Evolutionary conservation across 2,329 filamentous ascomycete genomes (phyloP).

Genomic region (Thelonectria rubi): DNA sequence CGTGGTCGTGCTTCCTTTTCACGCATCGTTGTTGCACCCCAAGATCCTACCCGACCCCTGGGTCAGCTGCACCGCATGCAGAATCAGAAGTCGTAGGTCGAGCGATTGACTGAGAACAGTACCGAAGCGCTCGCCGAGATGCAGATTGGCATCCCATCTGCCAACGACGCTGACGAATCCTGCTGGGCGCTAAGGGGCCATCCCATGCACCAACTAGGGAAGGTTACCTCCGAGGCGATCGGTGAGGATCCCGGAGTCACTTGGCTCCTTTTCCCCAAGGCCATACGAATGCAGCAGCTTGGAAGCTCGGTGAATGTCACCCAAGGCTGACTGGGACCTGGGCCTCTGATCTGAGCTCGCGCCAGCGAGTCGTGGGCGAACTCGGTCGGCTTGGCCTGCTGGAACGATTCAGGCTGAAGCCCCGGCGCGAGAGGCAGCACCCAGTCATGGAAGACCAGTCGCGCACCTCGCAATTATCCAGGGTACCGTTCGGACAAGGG

Average conservation of each 20-base stretch:
- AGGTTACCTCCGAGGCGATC: constrained; percentile 37
- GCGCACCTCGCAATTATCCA: constrained; percentile 13
- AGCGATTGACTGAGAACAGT: not conserved
- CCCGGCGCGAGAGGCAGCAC: constrained; percentile 27
- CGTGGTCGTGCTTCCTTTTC: constrained; percentile 35
- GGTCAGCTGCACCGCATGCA: constrained; percentile 30
- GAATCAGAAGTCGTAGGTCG: constrained; percentile 24
- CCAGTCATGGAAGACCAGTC: constrained; percentile 13
- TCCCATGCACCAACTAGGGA: constrained; percentile 31
- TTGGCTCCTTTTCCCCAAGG: constrained; percentile 27
- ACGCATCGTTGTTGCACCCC: constrained; percentile 24
- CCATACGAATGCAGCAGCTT: constrained; percentile 20
- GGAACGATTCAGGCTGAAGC: constrained; percentile 31
- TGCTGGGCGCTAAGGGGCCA: constrained; percentile 25
- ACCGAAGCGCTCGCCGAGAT: constrained; percentile 29
- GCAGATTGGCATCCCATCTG: constrained; percentile 32
- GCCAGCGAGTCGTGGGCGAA: constrained; percentile 27
- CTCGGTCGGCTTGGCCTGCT: constrained; percentile 12
- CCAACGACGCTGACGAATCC: constrained; percentile 30
- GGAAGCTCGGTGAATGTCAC: constrained; percentile 33
- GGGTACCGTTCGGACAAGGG: constrained; percentile 28
- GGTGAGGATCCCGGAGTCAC: constrained; percentile 33
- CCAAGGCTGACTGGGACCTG: constrained; percentile 25
- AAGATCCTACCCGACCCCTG: constrained; percentile 37
- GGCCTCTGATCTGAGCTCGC: constrained; percentile 30